phyloP scores from a whole-genome alignment of 2,329 filamentous ascomycete genomes.

The Lasiodiplodia gonubiensis region DNA sequence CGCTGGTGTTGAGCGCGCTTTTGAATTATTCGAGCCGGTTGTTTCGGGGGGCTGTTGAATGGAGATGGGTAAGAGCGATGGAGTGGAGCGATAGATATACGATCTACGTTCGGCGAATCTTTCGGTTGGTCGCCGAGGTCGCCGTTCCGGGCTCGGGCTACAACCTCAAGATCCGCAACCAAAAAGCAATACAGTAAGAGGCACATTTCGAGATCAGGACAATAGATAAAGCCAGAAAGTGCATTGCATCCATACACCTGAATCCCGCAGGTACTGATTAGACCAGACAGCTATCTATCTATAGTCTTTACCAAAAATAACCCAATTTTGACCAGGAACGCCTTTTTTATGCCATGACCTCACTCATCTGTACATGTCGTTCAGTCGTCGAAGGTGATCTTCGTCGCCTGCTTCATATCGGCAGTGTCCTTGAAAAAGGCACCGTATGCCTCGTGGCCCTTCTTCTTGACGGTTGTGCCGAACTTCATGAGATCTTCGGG shows the following conservation, averaged over 20 bases:
- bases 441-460: slow-evolving; percentile 92
- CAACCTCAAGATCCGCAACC: neutral
- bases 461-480: slow-evolving; percentile 98
- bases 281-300: neutral
- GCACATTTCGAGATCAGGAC: too few relatives aligned
- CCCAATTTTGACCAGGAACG: slow-evolving; percentile 11
- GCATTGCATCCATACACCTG: neutral
- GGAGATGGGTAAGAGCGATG: neutral
- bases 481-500: slow-evolving; percentile 93
- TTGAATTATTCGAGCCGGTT: slow-evolving; percentile 23
- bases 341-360: slow-evolving; percentile 10
- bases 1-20: neutral
- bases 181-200: neutral
- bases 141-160: slow-evolving; percentile 13
- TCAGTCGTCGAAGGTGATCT: slow-evolving; percentile 81
- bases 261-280: neutral
- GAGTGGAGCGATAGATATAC: slow-evolving; percentile 23
- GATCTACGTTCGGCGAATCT: slow-evolving; percentile 15
- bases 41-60: slow-evolving; percentile 6
- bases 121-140: slow-evolving; percentile 13
- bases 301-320: neutral
- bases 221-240: neutral
- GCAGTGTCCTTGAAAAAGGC: slow-evolving; percentile 94
- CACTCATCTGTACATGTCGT: neutral
- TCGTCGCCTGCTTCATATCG: slow-evolving; percentile 81